Evolutionary conservation across 2,329 filamentous ascomycete genomes (phyloP), one percentile per base, ranked within the genome.

Genomic region (Alternaria panax): DNA sequence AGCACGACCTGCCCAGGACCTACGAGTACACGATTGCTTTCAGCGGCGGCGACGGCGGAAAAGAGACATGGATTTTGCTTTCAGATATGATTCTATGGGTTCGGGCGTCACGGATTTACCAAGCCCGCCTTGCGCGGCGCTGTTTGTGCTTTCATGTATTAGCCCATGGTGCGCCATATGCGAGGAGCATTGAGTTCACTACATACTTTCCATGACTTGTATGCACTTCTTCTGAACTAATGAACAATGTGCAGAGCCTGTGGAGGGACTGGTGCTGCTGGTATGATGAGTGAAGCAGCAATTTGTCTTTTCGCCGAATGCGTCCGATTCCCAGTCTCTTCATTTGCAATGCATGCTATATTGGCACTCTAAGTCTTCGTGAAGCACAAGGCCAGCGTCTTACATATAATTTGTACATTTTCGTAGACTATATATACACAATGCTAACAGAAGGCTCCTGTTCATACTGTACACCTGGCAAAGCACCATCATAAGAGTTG

Each of bases 91-190:
- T 63, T 67, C 69, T 64, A 69, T 48, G 67, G 69, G 58, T 66
- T 65, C 61, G 64, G 74, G 72, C 72, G 71, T 76, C 66, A 66
- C 54, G 60, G 66, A 67, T 62, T 66, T 51, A 60, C 53, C 54
- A 59, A 52, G 68, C 64, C 66, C 63, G 66, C 66, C 51, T 64
- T 47, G 51, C 54, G 63, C 63, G 61, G 54, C 58, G 63, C 62
- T 60, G 24, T 64, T 64, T 61, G 64, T 68, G 65, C 64, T 65
- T 71, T 68, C 57, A 65, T 68, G 66, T 67, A 66, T 62, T 67
- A 65, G 64, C 53, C 63, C 54, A 62, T 48, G 57, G 52, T 47
- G 28, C 54, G 60, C 60, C 58, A 57, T 59, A 59, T 64, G 57
- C 54, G 51, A 51, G 41, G 55, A 60, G 57, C 58, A 62, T 58